Conservation (phyloP, 1,284 basidiomycete species). For the Papiliotrema flavescens region DNA sequence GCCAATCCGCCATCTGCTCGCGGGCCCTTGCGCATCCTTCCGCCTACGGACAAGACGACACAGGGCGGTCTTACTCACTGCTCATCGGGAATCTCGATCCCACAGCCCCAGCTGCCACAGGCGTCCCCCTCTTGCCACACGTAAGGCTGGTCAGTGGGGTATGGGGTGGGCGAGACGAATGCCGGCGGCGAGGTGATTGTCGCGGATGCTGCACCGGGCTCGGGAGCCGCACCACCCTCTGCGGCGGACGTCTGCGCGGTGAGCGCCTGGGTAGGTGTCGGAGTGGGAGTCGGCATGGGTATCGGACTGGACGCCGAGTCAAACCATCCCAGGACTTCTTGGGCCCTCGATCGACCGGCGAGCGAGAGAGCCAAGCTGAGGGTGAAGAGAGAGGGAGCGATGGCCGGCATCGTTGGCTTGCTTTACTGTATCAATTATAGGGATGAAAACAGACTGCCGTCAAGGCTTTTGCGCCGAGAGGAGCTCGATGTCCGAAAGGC, state of each 20-base stretch:
- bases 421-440: not conserved
- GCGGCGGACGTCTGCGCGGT: no score
- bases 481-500: no score
- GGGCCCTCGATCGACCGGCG: not conserved
- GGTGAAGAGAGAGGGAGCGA: not conserved
- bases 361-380: not conserved
- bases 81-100: constrained; percentile 12
- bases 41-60: no score
- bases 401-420: constrained; percentile 3
- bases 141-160: constrained; percentile 7
- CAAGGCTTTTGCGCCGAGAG: constrained; percentile 6
- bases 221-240: not conserved
- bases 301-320: not conserved
- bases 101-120: constrained; percentile 26
- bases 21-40: no score
- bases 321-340: constrained; percentile 2
- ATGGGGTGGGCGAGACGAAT: constrained; percentile 16
- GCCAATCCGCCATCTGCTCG: no score
- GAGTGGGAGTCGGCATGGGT: not conserved
- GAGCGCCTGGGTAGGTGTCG: no score
- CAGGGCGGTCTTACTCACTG: not conserved
- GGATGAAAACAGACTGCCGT: not conserved
- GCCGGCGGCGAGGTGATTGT: constrained; percentile 6
- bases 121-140: constrained; percentile 12
- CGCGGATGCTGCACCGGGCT: constrained; percentile 1